Percentiles rank a stretch among this genome's conserved stretches.
phyloP scores from a whole-genome alignment of 2,329 filamentous ascomycete genomes.

The Fusarium penzigii region DNA sequence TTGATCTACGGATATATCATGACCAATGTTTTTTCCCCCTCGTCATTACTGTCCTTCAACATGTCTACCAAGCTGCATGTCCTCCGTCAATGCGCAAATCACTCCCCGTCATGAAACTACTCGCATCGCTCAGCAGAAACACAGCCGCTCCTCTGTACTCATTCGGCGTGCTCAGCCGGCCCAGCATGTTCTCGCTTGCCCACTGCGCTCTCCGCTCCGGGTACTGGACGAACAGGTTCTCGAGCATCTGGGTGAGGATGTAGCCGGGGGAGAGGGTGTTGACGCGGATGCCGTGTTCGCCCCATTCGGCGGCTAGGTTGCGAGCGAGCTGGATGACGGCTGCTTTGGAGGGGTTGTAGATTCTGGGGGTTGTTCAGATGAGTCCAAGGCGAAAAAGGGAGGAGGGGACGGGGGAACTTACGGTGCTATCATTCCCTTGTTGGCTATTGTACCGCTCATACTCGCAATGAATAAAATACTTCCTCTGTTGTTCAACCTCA shows the following conservation, averaged over 20 bases:
- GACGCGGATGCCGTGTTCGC: slow-evolving; percentile 70
- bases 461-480: slow-evolving; percentile 69
- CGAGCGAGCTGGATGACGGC: slow-evolving; percentile 71
- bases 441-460: slow-evolving; percentile 69
- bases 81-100: slow-evolving; percentile 73
- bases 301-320: slow-evolving; percentile 75
- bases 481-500: slow-evolving; percentile 56
- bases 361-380: slow-evolving; percentile 41
- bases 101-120: slow-evolving; percentile 73
- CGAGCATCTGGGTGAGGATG: slow-evolving; percentile 82
- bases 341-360: slow-evolving; percentile 77
- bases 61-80: slow-evolving; percentile 59
- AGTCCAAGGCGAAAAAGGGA: neutral
- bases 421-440: slow-evolving; percentile 60
- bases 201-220: slow-evolving; percentile 69
- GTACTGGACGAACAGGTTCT: slow-evolving; percentile 72
- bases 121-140: slow-evolving; percentile 72
- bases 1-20: neutral
- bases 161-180: slow-evolving; percentile 63
- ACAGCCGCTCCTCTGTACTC: slow-evolving; percentile 74
- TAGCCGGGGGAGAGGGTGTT: slow-evolving; percentile 83
- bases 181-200: slow-evolving; percentile 85
- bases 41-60: neutral
- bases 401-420: slow-evolving; percentile 40
- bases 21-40: neutral